These are phyloP conservation scores for Trichosporon sp. DNA, from an alignment of 1,284 basidiomycete genomes.

Conservation along the genomic window DNA sequence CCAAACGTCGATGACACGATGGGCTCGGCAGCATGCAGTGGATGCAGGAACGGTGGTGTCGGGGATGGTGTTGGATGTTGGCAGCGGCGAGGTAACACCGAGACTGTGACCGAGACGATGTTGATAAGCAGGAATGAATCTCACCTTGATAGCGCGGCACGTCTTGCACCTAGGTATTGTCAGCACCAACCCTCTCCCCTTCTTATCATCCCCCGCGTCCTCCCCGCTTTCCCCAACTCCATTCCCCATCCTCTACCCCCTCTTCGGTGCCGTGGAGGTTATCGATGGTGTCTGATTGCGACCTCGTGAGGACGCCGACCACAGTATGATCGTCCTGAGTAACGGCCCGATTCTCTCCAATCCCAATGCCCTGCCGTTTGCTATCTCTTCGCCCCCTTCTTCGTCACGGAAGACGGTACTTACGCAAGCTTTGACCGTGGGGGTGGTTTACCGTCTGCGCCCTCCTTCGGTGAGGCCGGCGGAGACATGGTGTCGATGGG, in stretches of 20 bases:
- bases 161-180: constrained; percentile 34
- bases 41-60: background rate
- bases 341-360: background rate
- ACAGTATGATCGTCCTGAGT: background rate
- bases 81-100: background rate
- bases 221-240: background rate
- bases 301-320: too few species aligned
- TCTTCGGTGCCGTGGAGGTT: too few species aligned
- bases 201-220: background rate
- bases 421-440: constrained; percentile 31
- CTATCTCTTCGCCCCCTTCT: too few species aligned
- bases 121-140: background rate
- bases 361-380: background rate
- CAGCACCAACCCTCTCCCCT: background rate
- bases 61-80: background rate
- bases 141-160: constrained; percentile 40
- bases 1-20: too few species aligned
- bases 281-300: too few species aligned
- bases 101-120: background rate
- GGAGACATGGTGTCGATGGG: background rate
- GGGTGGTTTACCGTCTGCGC: constrained; percentile 20
- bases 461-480: background rate
- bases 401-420: background rate
- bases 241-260: too few species aligned
- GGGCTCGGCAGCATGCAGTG: too few species aligned